Evolutionary conservation across 2,329 filamentous ascomycete species (phyloP), one percentile per base, ranked within the genome.

Genomic region (Colletotrichum plurivorum): DNA sequence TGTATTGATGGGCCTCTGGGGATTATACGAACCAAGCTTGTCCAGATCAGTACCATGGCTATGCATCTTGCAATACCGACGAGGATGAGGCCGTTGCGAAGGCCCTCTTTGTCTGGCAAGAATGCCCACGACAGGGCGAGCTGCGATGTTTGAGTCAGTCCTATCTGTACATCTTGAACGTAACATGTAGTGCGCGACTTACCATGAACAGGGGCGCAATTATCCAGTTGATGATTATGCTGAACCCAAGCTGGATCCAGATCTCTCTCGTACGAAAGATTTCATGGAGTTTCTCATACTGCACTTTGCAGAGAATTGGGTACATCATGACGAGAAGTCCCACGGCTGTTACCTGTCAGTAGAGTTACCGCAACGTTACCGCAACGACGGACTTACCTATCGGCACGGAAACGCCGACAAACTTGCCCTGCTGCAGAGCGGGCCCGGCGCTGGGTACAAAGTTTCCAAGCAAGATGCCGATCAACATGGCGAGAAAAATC

Each of bases 321-420:
- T 96, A 97, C 93, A 97, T 97, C 94, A 97, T 97, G 49, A 97
- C 90, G 1, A 97, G 85, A 1, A 97, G 82, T 0, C 94, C 94
- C 55, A 97, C 83, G 0, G 94, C 93, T 93, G 13, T 22, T 71
- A 68, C 53, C 48, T 41, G 2, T 5, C 9, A 12, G 6, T 4
- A 7, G 4, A 27, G n/a, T 18, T 4, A 0, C 27, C 2, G 5
- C 4, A 9, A 22, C 46, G 18, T 25, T 12, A 18, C n/a, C 43
- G 52, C n/a, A 39, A 45, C 16, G 5, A 6, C 22, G n/a, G 52
- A 71, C 73, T 16, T 77, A 89, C 89, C 89, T 51, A 93, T 92
- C 0, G 91, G 91, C 25, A 92, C 80, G 1, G 89, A 91, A 0
- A 93, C 82, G 0, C 90, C 89, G 0, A 93, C 92, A 73, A 95